Percentiles rank a stretch among this genome's conserved stretches.
These are phyloP conservation scores for Eurotiales sp. DNA, from an alignment of 2,329 filamentous ascomycete genomes.

Conservation along the genomic window DNA sequence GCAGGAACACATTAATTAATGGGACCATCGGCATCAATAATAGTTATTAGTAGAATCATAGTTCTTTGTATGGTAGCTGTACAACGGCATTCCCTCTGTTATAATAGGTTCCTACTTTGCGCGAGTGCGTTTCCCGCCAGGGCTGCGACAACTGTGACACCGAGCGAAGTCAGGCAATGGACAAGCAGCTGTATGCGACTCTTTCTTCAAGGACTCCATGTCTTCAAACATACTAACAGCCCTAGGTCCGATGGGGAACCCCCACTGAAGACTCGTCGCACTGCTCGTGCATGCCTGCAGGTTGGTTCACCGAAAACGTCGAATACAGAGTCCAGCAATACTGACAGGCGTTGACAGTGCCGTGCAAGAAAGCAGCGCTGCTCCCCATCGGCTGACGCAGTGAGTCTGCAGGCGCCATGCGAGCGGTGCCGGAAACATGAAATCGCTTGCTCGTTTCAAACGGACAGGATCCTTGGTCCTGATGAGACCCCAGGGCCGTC, in stretches of 20 bases:
- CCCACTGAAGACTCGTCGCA: slow-evolving; percentile 17
- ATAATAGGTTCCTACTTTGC: too few relatives aligned
- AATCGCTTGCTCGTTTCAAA: slow-evolving; percentile 18
- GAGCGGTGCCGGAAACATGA: slow-evolving; percentile 14
- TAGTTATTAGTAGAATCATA: too few relatives aligned
- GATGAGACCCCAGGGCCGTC: slow-evolving; percentile 16
- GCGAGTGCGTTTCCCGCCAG: too few relatives aligned
- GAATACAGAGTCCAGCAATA: too few relatives aligned
- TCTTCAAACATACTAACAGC: not conserved
- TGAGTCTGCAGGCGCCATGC: slow-evolving; percentile 14
- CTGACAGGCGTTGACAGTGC: slow-evolving; percentile 14
- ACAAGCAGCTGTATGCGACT: too few relatives aligned
- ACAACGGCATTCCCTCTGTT: too few relatives aligned
- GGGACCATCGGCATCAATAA: too few relatives aligned
- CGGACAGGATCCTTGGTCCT: slow-evolving; percentile 7
- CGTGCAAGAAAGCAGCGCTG: slow-evolving; percentile 19
- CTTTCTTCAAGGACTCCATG: too few relatives aligned
- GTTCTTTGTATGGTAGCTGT: too few relatives aligned
- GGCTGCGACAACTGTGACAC: too few relatives aligned
- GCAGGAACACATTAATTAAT: too few relatives aligned
- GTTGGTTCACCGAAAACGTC: slow-evolving; percentile 4
- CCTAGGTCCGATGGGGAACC: slow-evolving; percentile 14
- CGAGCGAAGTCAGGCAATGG: too few relatives aligned
- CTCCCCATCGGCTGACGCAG: slow-evolving; percentile 5
- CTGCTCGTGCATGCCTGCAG: slow-evolving; percentile 20